phyloP scores from a whole-genome alignment of 306 rosid genomes.

The Acacia crassicarpa region DNA sequence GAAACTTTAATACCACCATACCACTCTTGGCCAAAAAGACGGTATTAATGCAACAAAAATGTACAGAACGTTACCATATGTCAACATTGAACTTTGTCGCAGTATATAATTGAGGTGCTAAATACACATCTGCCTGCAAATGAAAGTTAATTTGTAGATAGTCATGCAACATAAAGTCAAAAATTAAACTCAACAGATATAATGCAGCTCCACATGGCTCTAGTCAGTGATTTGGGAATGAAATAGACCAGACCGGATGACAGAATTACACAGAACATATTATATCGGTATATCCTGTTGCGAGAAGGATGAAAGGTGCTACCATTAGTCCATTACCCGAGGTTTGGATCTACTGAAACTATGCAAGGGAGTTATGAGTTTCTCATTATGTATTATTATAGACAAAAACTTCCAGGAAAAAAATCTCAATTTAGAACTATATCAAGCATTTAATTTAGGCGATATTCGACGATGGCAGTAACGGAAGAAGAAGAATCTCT shows the following conservation, averaged over 20 bases:
- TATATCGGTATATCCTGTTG: background rate
- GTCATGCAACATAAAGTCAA: constrained; percentile 12
- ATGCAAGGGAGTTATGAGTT: constrained; percentile 1
- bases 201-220: constrained; percentile 10
- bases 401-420: background rate
- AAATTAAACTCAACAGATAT: constrained; percentile 21
- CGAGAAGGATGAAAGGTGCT: constrained; percentile 8
- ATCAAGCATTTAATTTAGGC: background rate
- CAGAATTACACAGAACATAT: background rate
- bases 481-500: too few relatives aligned
- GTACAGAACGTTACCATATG: too few relatives aligned
- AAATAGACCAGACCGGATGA: constrained; percentile 9
- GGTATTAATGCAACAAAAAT: too few relatives aligned
- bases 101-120: constrained; percentile 72
- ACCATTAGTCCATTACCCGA: background rate
- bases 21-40: too few relatives aligned
- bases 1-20: background rate
- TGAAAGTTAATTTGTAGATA: constrained; percentile 27
- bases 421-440: background rate
- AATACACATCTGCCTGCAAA: constrained; percentile 85
- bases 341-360: background rate
- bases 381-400: background rate
- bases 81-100: constrained; percentile 51
- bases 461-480: too few relatives aligned
- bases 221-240: constrained; percentile 17